phyloP scores from a whole-genome alignment of 1,139 yeast species.

The Hemisphaericaspora subhashii region DNA sequence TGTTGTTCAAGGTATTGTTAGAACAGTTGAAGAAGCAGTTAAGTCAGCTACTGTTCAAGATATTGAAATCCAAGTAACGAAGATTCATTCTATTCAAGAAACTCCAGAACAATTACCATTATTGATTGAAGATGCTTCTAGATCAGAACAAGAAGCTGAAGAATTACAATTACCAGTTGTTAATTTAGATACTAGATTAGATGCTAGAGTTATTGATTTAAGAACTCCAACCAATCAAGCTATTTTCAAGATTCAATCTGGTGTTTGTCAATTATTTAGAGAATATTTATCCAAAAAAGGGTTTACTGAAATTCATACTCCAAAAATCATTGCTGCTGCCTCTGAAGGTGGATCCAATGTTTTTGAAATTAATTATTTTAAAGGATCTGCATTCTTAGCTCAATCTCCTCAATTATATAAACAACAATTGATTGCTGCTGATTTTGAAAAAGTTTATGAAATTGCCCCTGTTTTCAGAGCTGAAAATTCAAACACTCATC shows the following conservation, averaged over 20 bases:
- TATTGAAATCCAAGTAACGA: slow-evolving; percentile 75
- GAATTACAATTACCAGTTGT: slow-evolving; percentile 89
- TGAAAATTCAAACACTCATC: slow-evolving; percentile 97
- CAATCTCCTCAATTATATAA: slow-evolving; percentile 98
- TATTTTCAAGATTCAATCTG: slow-evolving; percentile 89
- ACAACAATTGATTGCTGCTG: slow-evolving; percentile 97
- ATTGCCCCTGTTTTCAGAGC: slow-evolving; percentile 98
- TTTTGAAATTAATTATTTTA: slow-evolving; percentile 89
- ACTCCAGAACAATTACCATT: slow-evolving; percentile 94
- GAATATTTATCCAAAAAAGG: slow-evolving; percentile 71
- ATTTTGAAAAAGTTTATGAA: slow-evolving; percentile 93
- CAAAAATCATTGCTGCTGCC: slow-evolving; percentile 91
- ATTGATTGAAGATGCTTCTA: slow-evolving; percentile 91
- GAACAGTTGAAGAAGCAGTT: slow-evolving; percentile 81
- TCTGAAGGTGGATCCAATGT: slow-evolving; percentile 98
- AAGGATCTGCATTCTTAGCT: slow-evolving; percentile 88
- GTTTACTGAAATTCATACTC: slow-evolving; percentile 92
- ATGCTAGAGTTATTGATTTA: slow-evolving; percentile 90
- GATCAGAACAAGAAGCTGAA: slow-evolving; percentile 95
- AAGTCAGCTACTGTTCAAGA: slow-evolving; percentile 92
- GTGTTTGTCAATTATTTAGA: slow-evolving; percentile 83
- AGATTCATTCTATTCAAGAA: slow-evolving; percentile 75
- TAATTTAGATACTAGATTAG: slow-evolving; percentile 93
- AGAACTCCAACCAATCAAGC: slow-evolving; percentile 98
- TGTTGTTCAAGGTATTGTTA: slow-evolving; percentile 80